Conservation (phyloP, 2,329 filamentous ascomycete genomes). For the Pseudocercospora fijiensis region DNA sequence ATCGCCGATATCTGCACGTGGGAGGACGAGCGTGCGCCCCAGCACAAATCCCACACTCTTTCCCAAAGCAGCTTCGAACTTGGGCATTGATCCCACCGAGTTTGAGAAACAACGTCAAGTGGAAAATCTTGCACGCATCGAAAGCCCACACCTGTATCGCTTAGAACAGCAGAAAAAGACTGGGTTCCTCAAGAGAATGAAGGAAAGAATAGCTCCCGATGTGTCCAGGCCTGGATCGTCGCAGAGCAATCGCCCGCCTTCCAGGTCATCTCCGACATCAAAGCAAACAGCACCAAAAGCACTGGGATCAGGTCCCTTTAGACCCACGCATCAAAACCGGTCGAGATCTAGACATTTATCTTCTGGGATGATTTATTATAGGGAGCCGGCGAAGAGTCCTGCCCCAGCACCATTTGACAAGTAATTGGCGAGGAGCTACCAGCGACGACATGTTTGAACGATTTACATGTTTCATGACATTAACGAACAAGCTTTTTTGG, state of each 20-base stretch:
- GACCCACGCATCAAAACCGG: conserved; percentile 12
- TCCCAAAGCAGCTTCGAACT: conserved; percentile 16
- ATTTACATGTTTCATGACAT: not conserved
- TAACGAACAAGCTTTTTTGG: not conserved
- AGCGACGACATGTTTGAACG: not conserved
- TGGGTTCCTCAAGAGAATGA: conserved; percentile 16
- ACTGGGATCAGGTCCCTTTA: not conserved
- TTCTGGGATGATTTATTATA: conserved; percentile 30
- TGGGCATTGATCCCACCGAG: conserved; percentile 19
- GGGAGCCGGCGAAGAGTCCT: conserved; percentile 21
- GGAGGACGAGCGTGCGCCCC: conserved; percentile 10
- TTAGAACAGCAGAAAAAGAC: conserved; percentile 7
- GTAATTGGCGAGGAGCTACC: conserved; percentile 13
- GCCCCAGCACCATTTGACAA: conserved; percentile 7
- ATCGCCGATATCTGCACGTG: conserved; percentile 13
- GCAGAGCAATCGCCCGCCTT: not conserved
- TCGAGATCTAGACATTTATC: conserved; percentile 25
- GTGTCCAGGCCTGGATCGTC: conserved; percentile 7
- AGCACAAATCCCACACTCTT: not conserved
- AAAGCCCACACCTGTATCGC: not conserved
- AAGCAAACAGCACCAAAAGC: conserved; percentile 4
- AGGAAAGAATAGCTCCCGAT: conserved; percentile 14
- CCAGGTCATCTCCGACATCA: not conserved
- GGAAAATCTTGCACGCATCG: not conserved
- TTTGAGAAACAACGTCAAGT: conserved; percentile 11